Percentiles rank a stretch among this genome's conserved stretches.
Conservation (phyloP, 352 stramenopile species). For the Globisporangium acanthophoron region DNA sequence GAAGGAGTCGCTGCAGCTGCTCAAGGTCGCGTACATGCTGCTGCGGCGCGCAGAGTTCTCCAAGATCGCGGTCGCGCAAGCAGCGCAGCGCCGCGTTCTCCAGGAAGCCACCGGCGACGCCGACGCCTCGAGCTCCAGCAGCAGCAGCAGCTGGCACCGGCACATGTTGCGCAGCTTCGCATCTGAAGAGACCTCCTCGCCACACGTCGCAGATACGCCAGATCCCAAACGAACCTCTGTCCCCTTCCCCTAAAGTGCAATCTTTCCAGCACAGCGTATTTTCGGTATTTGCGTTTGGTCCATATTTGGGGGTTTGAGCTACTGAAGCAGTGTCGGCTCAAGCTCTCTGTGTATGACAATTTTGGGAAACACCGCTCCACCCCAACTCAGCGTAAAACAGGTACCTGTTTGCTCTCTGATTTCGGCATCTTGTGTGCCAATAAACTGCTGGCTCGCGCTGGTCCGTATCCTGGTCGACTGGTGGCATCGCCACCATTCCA, state of each 20-base stretch:
- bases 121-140: neutral
- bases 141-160: neutral
- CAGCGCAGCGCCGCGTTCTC: neutral
- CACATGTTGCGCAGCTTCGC: neutral
- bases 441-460: constrained; percentile 10
- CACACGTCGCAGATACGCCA: constrained; percentile 5
- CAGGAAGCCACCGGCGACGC: neutral
- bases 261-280: neutral
- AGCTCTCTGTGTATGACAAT: neutral
- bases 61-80: constrained; percentile 9
- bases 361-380: neutral
- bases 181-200: neutral
- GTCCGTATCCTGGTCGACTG: neutral
- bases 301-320: neutral
- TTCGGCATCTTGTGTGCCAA: neutral
- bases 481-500: constrained; percentile 2
- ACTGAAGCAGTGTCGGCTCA: too few relatives aligned
- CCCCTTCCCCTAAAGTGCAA: neutral
- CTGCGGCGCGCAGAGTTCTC: constrained; percentile 13
- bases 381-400: too few relatives aligned
- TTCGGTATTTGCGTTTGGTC: neutral
- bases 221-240: constrained; percentile 2
- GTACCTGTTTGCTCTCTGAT: neutral
- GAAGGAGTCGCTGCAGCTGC: constrained; percentile 17
- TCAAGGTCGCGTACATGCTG: constrained; percentile 19